Evolutionary conservation across 306 rosid genomes (phyloP).

Genomic region (Citrullus amarus): DNA sequence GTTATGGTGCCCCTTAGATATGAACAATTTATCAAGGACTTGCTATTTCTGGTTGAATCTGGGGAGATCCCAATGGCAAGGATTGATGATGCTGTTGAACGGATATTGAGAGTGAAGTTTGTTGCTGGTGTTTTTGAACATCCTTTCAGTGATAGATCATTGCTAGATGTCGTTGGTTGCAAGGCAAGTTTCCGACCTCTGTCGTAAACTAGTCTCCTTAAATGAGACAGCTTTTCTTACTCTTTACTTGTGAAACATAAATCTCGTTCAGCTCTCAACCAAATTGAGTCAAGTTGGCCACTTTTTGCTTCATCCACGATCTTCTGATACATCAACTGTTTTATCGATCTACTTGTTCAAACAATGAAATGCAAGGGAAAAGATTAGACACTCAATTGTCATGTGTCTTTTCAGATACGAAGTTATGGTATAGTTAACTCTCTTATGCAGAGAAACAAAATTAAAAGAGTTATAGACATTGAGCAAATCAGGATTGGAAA

Average conservation of each 20-base stretch:
- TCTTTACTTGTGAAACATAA: background rate
- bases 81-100: conserved; percentile 73
- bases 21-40: conserved; percentile 32
- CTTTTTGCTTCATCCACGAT: background rate
- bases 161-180: conserved; percentile 72
- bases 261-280: background rate
- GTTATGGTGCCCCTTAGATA: conserved; percentile 62
- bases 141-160: conserved; percentile 52
- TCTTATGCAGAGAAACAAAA: too few relatives aligned
- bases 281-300: conserved; percentile 3
- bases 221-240: background rate
- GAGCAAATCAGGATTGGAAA: too few relatives aligned
- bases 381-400: background rate
- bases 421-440: too few relatives aligned
- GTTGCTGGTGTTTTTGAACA: conserved; percentile 66
- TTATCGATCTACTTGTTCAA: background rate
- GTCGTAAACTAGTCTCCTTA: background rate
- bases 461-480: too few relatives aligned
- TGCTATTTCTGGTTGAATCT: conserved; percentile 48
- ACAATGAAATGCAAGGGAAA: background rate
- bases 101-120: conserved; percentile 80
- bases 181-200: conserved; percentile 31
- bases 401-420: too few relatives aligned
- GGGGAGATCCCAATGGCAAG: conserved; percentile 53
- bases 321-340: background rate